phyloP scores from a whole-genome alignment of 2,329 filamentous ascomycete species.

The Capronia coronata region DNA sequence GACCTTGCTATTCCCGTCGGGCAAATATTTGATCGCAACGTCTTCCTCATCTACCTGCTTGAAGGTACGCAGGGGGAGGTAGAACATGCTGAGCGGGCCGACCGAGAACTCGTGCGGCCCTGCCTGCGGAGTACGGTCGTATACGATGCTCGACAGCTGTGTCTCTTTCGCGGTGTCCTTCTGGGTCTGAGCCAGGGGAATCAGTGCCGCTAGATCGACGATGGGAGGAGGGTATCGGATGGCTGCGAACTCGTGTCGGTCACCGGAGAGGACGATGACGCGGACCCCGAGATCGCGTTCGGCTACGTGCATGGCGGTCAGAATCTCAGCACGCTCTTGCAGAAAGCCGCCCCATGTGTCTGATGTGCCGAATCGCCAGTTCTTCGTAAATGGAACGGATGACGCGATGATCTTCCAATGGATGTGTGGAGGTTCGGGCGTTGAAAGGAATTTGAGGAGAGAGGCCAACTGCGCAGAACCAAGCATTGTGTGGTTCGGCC shows the following conservation, averaged over 20 bases:
- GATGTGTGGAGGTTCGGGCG: slow-evolving; percentile 66
- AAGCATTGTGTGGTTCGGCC: slow-evolving; percentile 68
- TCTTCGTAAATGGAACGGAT: slow-evolving; percentile 92
- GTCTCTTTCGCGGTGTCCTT: slow-evolving; percentile 5
- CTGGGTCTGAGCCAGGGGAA: not conserved
- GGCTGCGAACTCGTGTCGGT: slow-evolving; percentile 94
- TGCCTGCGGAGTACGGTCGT: slow-evolving; percentile 30
- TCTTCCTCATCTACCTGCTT: slow-evolving; percentile 74
- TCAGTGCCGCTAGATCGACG: slow-evolving; percentile 17
- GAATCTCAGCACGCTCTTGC: slow-evolving; percentile 66
- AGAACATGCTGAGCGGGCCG: slow-evolving; percentile 89
- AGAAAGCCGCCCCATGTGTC: slow-evolving; percentile 96
- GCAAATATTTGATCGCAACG: slow-evolving; percentile 72
- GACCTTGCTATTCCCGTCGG: slow-evolving; percentile 83
- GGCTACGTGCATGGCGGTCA: slow-evolving; percentile 89
- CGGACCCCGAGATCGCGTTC: slow-evolving; percentile 64
- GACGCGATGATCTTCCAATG: slow-evolving; percentile 91
- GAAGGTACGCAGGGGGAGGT: slow-evolving; percentile 78
- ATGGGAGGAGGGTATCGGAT: slow-evolving; percentile 59
- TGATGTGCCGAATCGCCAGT: slow-evolving; percentile 80
- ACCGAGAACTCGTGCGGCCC: slow-evolving; percentile 80
- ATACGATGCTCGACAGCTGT: slow-evolving; percentile 4
- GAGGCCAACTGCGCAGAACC: slow-evolving; percentile 71
- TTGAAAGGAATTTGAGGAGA: slow-evolving; percentile 67
- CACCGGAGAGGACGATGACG: slow-evolving; percentile 78